Evolutionary conservation across 371 early-diverging fungal species (phyloP).

Genomic region (Syncephalastrum sp.): DNA sequence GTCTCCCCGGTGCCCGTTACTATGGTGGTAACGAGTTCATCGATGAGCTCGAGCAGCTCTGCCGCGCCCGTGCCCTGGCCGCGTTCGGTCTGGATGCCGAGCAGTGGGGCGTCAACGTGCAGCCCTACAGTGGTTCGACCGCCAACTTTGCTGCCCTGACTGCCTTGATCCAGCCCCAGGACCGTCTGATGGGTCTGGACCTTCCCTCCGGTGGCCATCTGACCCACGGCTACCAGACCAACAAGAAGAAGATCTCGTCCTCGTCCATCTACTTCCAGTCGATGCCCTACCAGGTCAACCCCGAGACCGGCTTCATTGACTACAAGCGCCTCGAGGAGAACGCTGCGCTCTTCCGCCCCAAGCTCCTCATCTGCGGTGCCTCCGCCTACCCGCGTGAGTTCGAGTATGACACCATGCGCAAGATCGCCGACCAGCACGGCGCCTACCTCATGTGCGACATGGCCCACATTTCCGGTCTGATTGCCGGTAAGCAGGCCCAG

Average conservation of each 20-base stretch:
- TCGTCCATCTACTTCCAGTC: slow-evolving; percentile 98
- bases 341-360: slow-evolving; percentile 93
- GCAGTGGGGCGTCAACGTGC: slow-evolving; percentile 99
- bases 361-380: slow-evolving; percentile 97
- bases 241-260: slow-evolving; percentile 98
- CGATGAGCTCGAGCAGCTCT: slow-evolving; percentile 94
- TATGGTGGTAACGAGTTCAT: slow-evolving; percentile 98
- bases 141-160: slow-evolving; percentile 99
- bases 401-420: slow-evolving; percentile 95
- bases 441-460: slow-evolving; percentile 98
- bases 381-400: slow-evolving; percentile 97
- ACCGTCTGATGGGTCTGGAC: slow-evolving; percentile 98
- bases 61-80: slow-evolving; percentile 94
- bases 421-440: slow-evolving; percentile 89
- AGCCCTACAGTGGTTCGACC: slow-evolving; percentile 97
- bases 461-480: slow-evolving; percentile 96
- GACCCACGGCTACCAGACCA: slow-evolving; percentile 99
- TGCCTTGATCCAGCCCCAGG: slow-evolving; percentile 94
- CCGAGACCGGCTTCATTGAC: slow-evolving; percentile 90
- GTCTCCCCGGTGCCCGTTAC: slow-evolving; percentile 94
- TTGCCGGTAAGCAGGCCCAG: slow-evolving; percentile 86
- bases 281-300: slow-evolving; percentile 95
- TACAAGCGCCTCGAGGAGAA: slow-evolving; percentile 92
- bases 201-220: slow-evolving; percentile 99
- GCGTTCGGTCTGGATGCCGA: slow-evolving; percentile 91